Evolutionary conservation across 192 early-diverging fungal genomes (phyloP).

Genomic region (Lunasporangiospora selenospora): DNA sequence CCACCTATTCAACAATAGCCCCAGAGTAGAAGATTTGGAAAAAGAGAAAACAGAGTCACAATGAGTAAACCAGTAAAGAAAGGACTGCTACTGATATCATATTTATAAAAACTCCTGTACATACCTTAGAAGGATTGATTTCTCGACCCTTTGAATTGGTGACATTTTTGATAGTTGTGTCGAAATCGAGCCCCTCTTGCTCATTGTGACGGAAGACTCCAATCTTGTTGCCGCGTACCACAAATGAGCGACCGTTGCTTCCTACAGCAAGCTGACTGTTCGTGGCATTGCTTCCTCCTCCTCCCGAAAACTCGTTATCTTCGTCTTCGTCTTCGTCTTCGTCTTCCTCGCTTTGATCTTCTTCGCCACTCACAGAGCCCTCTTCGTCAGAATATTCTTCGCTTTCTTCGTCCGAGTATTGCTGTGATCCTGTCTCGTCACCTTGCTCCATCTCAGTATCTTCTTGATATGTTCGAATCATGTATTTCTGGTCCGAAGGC

Average conservation of each 20-base stretch:
- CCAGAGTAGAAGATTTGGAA: not conserved
- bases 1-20: slow-evolving; percentile 52
- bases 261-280: slow-evolving; percentile 88
- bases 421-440: slow-evolving; percentile 24
- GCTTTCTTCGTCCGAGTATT: slow-evolving; percentile 12
- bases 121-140: slow-evolving; percentile 68
- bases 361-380: slow-evolving; percentile 53
- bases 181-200: slow-evolving; percentile 75
- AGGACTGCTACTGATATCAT: not conserved
- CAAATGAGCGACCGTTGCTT: slow-evolving; percentile 88
- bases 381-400: slow-evolving; percentile 38
- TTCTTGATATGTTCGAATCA: slow-evolving; percentile 77
- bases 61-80: not conserved
- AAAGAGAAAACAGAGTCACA: not conserved
- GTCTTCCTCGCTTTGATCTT: slow-evolving; percentile 50
- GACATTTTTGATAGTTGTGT: slow-evolving; percentile 83
- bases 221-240: slow-evolving; percentile 88
- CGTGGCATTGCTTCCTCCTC: slow-evolving; percentile 45
- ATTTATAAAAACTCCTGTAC: not conserved
- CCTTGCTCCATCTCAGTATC: slow-evolving; percentile 66
- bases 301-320: slow-evolving; percentile 36
- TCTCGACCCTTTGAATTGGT: slow-evolving; percentile 59
- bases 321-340: slow-evolving; percentile 54
- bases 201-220: slow-evolving; percentile 87
- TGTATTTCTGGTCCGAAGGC: slow-evolving; percentile 74